A percentile compares a stretch with the other conserved stretches of the same genome.
These are phyloP conservation scores for Camellia oleifera DNA, from an alignment of 179 eudicot genomes.

Conservation along the genomic window DNA sequence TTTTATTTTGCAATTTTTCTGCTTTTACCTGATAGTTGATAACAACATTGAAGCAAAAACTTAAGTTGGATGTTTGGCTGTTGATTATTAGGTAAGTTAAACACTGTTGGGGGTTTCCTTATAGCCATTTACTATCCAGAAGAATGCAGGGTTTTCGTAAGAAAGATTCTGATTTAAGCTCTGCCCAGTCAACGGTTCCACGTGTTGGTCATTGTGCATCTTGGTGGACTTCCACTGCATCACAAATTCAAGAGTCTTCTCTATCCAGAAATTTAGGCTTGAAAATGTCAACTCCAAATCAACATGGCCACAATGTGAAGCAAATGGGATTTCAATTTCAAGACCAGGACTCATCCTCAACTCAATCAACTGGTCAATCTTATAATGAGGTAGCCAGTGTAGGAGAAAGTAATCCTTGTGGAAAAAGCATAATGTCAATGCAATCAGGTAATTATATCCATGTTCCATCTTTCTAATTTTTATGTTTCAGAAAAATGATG, in stretches of 20 bases:
- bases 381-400: constrained; percentile 34
- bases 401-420: constrained; percentile 34
- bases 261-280: constrained; percentile 34
- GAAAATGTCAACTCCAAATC: constrained; percentile 39
- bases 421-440: constrained; percentile 27
- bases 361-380: constrained; percentile 76
- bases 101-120: neutral
- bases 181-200: constrained; percentile 28
- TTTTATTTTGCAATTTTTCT: neutral
- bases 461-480: neutral
- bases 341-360: constrained; percentile 70
- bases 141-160: constrained; percentile 34
- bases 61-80: neutral
- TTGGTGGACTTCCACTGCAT: constrained; percentile 34
- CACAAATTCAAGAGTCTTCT: constrained; percentile 34
- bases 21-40: neutral
- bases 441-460: constrained; percentile 33
- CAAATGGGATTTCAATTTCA: constrained; percentile 45
- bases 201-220: constrained; percentile 19
- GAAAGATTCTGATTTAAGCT: constrained; percentile 31
- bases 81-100: neutral
- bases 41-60: constrained; percentile 3
- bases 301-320: constrained; percentile 29
- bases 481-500: neutral
- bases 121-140: constrained; percentile 1